Conservation (phyloP, 768 basidiomycete genomes). For the Termitomyces sp. region DNA sequence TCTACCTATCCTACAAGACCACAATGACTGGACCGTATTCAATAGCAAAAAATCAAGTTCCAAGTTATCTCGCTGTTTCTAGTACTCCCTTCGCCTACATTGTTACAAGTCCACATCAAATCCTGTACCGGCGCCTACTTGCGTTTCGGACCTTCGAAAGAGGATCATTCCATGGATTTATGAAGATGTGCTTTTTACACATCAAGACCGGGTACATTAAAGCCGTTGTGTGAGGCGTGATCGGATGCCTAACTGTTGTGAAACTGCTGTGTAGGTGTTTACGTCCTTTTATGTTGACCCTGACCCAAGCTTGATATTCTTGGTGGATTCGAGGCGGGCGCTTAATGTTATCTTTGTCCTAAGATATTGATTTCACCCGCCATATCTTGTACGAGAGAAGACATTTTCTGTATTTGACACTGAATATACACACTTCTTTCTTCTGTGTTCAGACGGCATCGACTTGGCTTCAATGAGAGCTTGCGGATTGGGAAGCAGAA, state of each 20-base stretch:
- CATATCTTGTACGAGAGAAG: slow-evolving; percentile 2
- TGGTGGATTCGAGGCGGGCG: slow-evolving; percentile 2
- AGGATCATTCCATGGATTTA: slow-evolving; percentile 14
- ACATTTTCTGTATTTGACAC: slow-evolving; percentile 4
- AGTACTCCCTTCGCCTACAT: slow-evolving; percentile 51
- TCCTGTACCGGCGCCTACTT: slow-evolving; percentile 18
- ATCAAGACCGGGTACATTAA: slow-evolving; percentile 4
- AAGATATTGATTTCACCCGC: not conserved
- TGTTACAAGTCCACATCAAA: slow-evolving; percentile 36
- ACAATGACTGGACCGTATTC: slow-evolving; percentile 42
- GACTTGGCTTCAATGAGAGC: not conserved
- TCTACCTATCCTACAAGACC: slow-evolving; percentile 42
- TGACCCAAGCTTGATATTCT: slow-evolving; percentile 4
- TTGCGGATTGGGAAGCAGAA: no score
- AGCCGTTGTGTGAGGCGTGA: not conserved
- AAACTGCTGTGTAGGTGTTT: slow-evolving; percentile 9
- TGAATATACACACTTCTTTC: slow-evolving; percentile 1
- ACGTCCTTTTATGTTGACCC: slow-evolving; percentile 8
- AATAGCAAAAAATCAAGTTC: slow-evolving; percentile 59
- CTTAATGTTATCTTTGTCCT: slow-evolving; percentile 1
- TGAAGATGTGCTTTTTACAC: slow-evolving; percentile 12
- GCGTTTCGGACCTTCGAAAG: slow-evolving; percentile 16
- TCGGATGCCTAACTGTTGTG: slow-evolving; percentile 8
- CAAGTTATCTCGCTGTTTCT: slow-evolving; percentile 61
- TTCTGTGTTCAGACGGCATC: not conserved